Conservation (phyloP, 2,329 filamentous ascomycete species). For the Microdochium paspali region DNA sequence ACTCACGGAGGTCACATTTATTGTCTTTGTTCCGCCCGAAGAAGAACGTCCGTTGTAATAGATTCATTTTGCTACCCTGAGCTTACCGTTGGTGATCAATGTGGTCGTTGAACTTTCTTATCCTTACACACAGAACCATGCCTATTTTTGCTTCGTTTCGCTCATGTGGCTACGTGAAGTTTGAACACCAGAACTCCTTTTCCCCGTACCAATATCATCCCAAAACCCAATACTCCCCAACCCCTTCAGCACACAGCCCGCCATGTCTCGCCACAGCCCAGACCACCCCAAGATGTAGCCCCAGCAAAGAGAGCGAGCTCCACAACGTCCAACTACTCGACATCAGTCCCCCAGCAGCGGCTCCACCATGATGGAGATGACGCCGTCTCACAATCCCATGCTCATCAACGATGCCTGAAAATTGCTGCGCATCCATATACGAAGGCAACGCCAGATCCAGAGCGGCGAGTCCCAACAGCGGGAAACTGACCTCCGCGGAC, state of each 20-base stretch:
- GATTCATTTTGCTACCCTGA: too few species aligned
- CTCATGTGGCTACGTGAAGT: too few species aligned
- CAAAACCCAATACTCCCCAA: background rate
- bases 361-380: too few species aligned
- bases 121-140: too few species aligned
- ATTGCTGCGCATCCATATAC: background rate
- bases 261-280: slow-evolving; percentile 18
- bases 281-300: slow-evolving; percentile 36
- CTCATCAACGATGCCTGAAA: background rate
- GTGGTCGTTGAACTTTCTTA: too few species aligned
- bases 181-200: too few species aligned
- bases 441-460: slow-evolving; percentile 47
- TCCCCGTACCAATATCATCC: too few species aligned
- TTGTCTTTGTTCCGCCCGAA: too few species aligned
- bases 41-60: too few species aligned
- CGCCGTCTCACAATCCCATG: background rate
- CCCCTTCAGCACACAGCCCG: background rate
- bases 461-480: slow-evolving; percentile 59
- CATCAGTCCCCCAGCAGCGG: background rate
- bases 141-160: too few species aligned
- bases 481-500: slow-evolving; percentile 54
- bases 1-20: too few species aligned
- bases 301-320: slow-evolving; percentile 28
- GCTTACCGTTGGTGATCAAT: too few species aligned
- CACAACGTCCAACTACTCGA: slow-evolving; percentile 15